Evolutionary conservation across 495 filamentous ascomycete genomes (phyloP).

Genomic region (Aspergillus cavernicola): DNA sequence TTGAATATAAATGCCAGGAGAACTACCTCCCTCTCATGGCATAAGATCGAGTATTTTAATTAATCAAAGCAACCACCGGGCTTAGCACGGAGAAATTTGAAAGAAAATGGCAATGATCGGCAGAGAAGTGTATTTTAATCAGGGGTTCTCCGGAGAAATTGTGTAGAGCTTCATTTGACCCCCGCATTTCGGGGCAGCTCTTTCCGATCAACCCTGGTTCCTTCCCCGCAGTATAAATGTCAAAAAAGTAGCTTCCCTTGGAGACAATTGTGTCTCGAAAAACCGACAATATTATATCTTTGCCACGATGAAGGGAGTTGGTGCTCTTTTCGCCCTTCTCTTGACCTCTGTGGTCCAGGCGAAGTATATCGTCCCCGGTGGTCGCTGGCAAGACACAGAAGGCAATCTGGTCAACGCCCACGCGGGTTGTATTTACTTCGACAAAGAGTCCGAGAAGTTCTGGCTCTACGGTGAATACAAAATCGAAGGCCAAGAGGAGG

Average conservation of each 20-base stretch:
- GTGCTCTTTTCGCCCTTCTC: not conserved
- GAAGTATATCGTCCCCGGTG: slow-evolving; percentile 27
- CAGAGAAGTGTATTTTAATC: not conserved
- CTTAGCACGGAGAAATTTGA: slow-evolving; percentile 11
- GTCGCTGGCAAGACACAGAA: slow-evolving; percentile 24
- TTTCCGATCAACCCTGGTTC: not conserved
- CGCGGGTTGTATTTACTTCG: slow-evolving; percentile 20
- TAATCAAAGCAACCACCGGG: not conserved
- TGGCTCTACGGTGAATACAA: slow-evolving; percentile 30
- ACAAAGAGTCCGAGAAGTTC: slow-evolving; percentile 20
- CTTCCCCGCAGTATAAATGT: not conserved
- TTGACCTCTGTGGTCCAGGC: slow-evolving; percentile 2
- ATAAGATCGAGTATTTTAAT: no score
- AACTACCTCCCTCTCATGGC: no score
- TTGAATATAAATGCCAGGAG: no score
- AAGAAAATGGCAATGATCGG: not conserved
- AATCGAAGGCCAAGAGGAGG: slow-evolving; percentile 23
- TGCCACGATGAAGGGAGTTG: not conserved
- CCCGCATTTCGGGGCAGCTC: slow-evolving; percentile 8
- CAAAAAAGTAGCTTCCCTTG: not conserved
- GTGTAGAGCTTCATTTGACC: slow-evolving; percentile 4
- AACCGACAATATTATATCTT: not conserved
- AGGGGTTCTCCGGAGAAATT: slow-evolving; percentile 10
- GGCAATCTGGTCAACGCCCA: slow-evolving; percentile 24
- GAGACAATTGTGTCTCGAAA: not conserved